Conservation (phyloP, 192 early-diverging fungal species). For the Backusella liffmaniae region DNA sequence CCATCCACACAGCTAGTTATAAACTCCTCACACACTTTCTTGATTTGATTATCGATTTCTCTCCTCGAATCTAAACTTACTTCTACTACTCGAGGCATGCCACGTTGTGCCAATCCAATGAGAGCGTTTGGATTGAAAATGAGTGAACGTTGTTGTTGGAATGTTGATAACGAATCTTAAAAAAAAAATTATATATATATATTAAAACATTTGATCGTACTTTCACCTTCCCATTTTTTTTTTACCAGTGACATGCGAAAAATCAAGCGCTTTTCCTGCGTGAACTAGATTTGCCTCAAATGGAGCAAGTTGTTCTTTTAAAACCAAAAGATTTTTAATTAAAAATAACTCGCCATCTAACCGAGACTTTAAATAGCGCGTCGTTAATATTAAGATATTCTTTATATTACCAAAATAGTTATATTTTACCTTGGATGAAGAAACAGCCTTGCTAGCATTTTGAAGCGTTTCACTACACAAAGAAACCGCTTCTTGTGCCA, state of each 20-base stretch:
- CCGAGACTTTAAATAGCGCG: slow-evolving; percentile 13
- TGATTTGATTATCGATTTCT: slow-evolving; percentile 68
- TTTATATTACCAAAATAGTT: not conserved
- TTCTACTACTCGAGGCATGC: slow-evolving; percentile 29
- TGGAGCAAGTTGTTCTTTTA: slow-evolving; percentile 77
- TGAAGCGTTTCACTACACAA: slow-evolving; percentile 63
- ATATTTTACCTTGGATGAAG: slow-evolving; percentile 44
- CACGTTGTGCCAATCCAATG: slow-evolving; percentile 28
- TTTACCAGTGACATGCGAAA: slow-evolving; percentile 57
- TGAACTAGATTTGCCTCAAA: slow-evolving; percentile 80
- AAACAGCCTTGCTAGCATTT: slow-evolving; percentile 47
- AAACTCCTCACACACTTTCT: slow-evolving; percentile 74
- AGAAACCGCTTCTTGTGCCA: slow-evolving; percentile 82
- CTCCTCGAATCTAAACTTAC: slow-evolving; percentile 44
- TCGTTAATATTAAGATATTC: not conserved
- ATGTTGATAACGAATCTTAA: slow-evolving; percentile 14
- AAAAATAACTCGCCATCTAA: slow-evolving; percentile 79
- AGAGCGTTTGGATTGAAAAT: slow-evolving; percentile 32
- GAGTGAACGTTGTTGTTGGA: slow-evolving; percentile 16
- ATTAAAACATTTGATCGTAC: not conserved
- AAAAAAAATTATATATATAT: no score
- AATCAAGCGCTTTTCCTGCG: slow-evolving; percentile 67
- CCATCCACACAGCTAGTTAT: slow-evolving; percentile 66
- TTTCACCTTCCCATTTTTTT: not conserved
- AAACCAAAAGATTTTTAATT: slow-evolving; percentile 83